Percentiles rank a stretch among this genome's conserved stretches.
These are phyloP conservation scores for Ambrosia trifida DNA, from an alignment of 129 eudicot genomes.

Conservation along the genomic window DNA sequence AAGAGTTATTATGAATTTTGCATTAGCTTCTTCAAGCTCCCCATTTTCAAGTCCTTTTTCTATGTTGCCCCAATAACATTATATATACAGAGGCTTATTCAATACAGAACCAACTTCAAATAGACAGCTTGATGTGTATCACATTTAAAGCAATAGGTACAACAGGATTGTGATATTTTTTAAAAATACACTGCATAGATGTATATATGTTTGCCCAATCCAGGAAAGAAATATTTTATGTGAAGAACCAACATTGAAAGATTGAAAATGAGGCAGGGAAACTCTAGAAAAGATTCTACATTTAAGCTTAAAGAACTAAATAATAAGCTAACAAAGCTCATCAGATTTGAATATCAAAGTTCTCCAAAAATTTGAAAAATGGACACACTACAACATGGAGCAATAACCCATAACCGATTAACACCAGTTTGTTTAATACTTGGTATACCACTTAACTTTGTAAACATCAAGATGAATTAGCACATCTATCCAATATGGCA, in stretches of 20 bases:
- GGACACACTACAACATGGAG: neutral
- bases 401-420: neutral
- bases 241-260: neutral
- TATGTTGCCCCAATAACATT: no score
- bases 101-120: neutral
- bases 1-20: neutral
- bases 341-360: no score
- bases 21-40: neutral
- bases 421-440: no score
- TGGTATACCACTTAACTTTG: neutral
- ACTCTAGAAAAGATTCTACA: neutral
- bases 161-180: no score
- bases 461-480: neutral
- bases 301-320: neutral
- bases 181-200: neutral
- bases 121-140: no score
- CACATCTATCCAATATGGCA: slow-evolving; percentile 5
- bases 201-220: neutral
- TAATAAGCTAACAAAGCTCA: neutral
- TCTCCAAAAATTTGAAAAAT: neutral
- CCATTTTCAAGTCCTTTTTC: no score
- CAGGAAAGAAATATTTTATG: neutral
- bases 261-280: neutral
- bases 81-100: no score
- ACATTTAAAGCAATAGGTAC: no score